Conservation (phyloP, 2,329 filamentous ascomycete species). For the Talaromyces sp. region DNA sequence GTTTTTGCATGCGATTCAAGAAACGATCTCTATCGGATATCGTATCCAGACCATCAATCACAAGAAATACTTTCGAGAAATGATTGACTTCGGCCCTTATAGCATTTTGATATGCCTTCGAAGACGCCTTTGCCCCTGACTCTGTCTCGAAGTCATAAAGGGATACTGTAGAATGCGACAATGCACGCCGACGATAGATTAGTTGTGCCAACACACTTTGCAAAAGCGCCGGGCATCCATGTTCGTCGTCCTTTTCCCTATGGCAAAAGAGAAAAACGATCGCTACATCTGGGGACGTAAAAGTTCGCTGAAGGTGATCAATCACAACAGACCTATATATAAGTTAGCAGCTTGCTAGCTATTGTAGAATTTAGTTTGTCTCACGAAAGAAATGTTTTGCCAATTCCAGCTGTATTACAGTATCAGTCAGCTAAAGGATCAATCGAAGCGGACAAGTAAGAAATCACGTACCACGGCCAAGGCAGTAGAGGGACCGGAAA, state of each 20-base stretch:
- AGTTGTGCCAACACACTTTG: constrained; percentile 30
- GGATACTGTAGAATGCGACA: constrained; percentile 24
- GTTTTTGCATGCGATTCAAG: constrained; percentile 29
- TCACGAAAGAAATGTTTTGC: constrained; percentile 32
- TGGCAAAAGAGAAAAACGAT: constrained; percentile 30
- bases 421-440: background rate
- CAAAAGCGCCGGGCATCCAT: constrained; percentile 23
- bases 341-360: no score
- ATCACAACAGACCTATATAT: constrained; percentile 26
- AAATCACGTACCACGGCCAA: no score
- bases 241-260: constrained; percentile 24
- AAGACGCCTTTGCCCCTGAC: constrained; percentile 22
- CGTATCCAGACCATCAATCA: constrained; percentile 32
- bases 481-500: constrained; percentile 27
- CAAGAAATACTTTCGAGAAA: constrained; percentile 29
- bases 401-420: no score
- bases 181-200: constrained; percentile 27
- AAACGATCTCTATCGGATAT: constrained; percentile 30
- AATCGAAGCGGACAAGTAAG: no score
- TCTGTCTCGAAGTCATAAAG: constrained; percentile 27
- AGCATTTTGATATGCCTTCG: constrained; percentile 31
- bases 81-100: constrained; percentile 31
- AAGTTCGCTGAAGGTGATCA: constrained; percentile 27
- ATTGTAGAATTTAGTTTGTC: no score
- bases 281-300: constrained; percentile 30